Evolutionary conservation across 306 rosid species (phyloP), one percentile per base, ranked within the genome.

Genomic region (Senna siamea): DNA sequence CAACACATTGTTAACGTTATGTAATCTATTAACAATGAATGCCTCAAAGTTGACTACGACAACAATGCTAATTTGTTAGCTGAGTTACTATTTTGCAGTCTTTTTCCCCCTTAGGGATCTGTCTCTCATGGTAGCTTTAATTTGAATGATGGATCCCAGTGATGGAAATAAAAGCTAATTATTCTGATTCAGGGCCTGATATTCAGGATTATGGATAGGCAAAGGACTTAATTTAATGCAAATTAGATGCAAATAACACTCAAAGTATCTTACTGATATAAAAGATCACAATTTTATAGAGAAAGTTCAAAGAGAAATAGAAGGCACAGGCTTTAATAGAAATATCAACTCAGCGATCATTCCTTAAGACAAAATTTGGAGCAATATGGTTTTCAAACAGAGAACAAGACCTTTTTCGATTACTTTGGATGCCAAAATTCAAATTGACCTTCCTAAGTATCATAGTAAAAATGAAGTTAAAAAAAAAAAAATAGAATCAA

Each of bases 381-480:
- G 20, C 13, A 17, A 22, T n/a, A 65, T 7, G 12, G 3, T 11
- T 43, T 12, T 22, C 3, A 66, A 15, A 18, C 7, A 2, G 5
- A 13, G 9, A 32, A 6, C 3, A 26, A 28, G 1, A 23, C 59
- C 47, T 8, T 17, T 20, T 64, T 3, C 59, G 72, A 75, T 41
- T 37, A 57, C 57, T 69, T 14, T 18, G 40, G 75, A 74, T 35
- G 70, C 75, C 54, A 64, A 64, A 71, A 37, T 50, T 20, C n/a
- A 50, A 46, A 41, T 18, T 55, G 38, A 4, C n/a, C 62, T 51
- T 76, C 47, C 57, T 57, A 34, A 58, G 56, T 52, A 37, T 35
- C 66, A 74, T 73, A 15, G 35, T 78, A 65, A 15, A 74, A 78
- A 63, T 19, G 5, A 30, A 47, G 8, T 4, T 32, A 32, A 20